phyloP scores from a whole-genome alignment of 345 rosid genomes.

The Eucalyptus erythrocorys region DNA sequence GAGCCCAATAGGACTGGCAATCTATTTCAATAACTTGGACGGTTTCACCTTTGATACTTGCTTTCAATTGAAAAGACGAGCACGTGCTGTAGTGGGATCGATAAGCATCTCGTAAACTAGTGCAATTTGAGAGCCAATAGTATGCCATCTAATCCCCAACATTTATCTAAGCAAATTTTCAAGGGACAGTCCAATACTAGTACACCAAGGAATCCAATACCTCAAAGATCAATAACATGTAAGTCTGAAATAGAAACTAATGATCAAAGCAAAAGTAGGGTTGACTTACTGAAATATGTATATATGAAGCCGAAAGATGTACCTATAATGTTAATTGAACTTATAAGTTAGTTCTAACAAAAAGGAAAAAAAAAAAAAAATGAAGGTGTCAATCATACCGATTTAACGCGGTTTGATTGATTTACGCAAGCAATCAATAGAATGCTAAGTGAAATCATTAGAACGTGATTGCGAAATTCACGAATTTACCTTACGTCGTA shows the following conservation, averaged over 20 bases:
- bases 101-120: neutral
- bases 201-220: neutral
- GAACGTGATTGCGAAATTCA: neutral
- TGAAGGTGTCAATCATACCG: neutral
- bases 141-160: neutral
- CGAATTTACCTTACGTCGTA: neutral
- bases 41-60: neutral
- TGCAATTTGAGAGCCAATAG: neutral
- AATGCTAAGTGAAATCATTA: neutral
- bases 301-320: neutral
- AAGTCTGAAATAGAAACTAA: neutral
- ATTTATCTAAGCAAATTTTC: neutral
- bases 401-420: neutral
- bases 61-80: neutral
- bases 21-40: neutral
- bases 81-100: neutral
- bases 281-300: neutral
- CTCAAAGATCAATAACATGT: neutral
- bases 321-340: neutral
- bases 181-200: neutral
- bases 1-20: neutral
- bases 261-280: neutral
- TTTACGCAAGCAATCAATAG: neutral
- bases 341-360: neutral
- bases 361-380: neutral